A percentile compares a stretch with the other conserved stretches of the same genome.
Conservation (phyloP, 1,139 yeast species). For the Hansenula lynferdii region DNA sequence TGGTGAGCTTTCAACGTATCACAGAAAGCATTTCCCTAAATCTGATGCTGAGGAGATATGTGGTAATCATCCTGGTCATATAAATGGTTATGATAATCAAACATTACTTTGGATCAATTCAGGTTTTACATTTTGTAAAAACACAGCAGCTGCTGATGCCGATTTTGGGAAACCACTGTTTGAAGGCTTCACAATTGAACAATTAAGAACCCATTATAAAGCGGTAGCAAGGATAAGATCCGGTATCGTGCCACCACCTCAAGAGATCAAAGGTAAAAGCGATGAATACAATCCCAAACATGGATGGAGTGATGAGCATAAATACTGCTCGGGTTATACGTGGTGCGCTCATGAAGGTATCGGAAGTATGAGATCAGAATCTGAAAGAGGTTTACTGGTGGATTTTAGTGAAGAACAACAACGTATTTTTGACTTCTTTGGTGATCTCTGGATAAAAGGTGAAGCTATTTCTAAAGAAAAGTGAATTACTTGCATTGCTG, state of each 20-base stretch:
- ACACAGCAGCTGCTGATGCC: conserved; percentile 16
- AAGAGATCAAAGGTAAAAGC: conserved; percentile 23
- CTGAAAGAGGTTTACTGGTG: conserved; percentile 23
- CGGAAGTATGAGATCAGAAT: conserved; percentile 24
- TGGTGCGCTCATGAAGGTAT: conserved; percentile 56
- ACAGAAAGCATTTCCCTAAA: conserved; percentile 13
- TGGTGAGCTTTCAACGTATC: conserved; percentile 28
- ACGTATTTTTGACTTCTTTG: conserved; percentile 23
- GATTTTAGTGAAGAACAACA: conserved; percentile 12
- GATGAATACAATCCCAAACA: conserved; percentile 41
- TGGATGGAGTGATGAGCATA: conserved; percentile 51
- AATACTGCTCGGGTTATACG: conserved; percentile 46
- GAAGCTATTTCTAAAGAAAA: too few relatives aligned
- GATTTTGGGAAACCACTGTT: conserved; percentile 17
- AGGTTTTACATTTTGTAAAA: conserved; percentile 48
- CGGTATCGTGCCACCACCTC: conserved; percentile 22
- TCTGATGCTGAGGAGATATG: conserved; percentile 30
- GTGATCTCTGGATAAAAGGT: conserved; percentile 25
- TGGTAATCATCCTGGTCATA: conserved; percentile 42
- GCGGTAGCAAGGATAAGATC: conserved; percentile 11
- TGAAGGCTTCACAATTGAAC: conserved; percentile 4
- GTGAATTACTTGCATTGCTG: too few relatives aligned
- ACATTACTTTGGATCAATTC: conserved; percentile 50
- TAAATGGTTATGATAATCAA: conserved; percentile 27
- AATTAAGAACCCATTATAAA: conserved; percentile 8